A percentile compares a stretch with the other conserved stretches of the same genome.
Conservation (phyloP, 2,329 filamentous ascomycete species). For the Pseudogymnoascus sp. region DNA sequence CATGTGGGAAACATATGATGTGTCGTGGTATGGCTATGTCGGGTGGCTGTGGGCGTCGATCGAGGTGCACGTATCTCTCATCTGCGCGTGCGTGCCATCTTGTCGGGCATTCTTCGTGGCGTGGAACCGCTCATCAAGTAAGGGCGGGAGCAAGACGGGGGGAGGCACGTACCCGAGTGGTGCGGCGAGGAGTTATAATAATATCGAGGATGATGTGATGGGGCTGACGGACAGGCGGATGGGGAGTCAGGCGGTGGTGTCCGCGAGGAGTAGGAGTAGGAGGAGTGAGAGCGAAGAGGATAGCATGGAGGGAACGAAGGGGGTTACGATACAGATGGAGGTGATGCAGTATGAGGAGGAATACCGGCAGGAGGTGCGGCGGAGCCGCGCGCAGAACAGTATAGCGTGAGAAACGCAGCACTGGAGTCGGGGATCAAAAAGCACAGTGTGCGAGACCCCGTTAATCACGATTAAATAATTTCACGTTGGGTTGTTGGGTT, state of each 20-base stretch:
- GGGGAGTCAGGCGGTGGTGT: neutral
- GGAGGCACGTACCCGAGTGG: neutral
- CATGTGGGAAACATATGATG: neutral
- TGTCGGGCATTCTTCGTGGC: slow-evolving; percentile 2
- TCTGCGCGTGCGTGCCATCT: neutral
- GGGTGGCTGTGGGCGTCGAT: neutral
- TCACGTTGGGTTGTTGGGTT: neutral
- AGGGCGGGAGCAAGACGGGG: neutral
- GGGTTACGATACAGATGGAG: slow-evolving; percentile 7
- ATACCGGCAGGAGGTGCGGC: neutral
- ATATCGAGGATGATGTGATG: slow-evolving; percentile 1
- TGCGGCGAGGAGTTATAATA: slow-evolving; percentile 1
- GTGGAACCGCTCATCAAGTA: neutral
- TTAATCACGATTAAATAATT: neutral
- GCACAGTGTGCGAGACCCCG: neutral
- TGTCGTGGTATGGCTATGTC: neutral
- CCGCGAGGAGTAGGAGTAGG: neutral
- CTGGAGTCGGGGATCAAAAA: neutral
- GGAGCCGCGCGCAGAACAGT: neutral
- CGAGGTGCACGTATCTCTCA: neutral
- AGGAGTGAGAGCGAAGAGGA: neutral
- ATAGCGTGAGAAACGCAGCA: neutral
- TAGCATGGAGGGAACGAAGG: neutral
- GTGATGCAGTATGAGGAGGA: slow-evolving; percentile 1
- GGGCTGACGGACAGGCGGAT: neutral